These are phyloP conservation scores for Anethum foeniculum DNA, from an alignment of 140 eudicot species.

Conservation along the genomic window DNA sequence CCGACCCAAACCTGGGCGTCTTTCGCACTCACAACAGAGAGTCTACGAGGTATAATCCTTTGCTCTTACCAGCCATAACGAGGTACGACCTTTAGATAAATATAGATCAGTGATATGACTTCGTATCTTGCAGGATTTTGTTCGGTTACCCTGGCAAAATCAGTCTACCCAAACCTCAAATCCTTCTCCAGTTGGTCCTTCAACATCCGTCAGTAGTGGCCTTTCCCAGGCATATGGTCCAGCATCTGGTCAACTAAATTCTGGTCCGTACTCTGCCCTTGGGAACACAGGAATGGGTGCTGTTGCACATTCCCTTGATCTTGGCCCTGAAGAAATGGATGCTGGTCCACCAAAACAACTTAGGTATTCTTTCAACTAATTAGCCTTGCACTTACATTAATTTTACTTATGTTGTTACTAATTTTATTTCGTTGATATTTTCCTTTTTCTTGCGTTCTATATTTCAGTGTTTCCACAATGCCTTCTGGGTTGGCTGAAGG, in stretches of 20 bases:
- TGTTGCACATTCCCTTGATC: slow-evolving; percentile 57
- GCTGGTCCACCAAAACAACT: slow-evolving; percentile 37
- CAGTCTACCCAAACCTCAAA: slow-evolving; percentile 57
- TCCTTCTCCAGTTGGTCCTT: slow-evolving; percentile 51
- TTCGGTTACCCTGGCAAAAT: slow-evolving; percentile 87
- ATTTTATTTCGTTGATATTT: not conserved
- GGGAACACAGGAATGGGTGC: slow-evolving; percentile 44
- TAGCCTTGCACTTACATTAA: not conserved
- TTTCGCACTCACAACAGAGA: slow-evolving; percentile 92
- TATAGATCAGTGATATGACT: no score
- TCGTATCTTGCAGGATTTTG: slow-evolving; percentile 63
- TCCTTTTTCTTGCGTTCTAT: not conserved
- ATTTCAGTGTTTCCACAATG: slow-evolving; percentile 52
- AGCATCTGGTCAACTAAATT: slow-evolving; percentile 50
- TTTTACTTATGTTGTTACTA: not conserved
- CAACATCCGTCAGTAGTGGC: slow-evolving; percentile 46
- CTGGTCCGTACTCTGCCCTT: slow-evolving; percentile 45
- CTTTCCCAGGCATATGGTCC: slow-evolving; percentile 51
- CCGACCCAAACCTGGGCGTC: slow-evolving; percentile 92
- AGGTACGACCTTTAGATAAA: not conserved
- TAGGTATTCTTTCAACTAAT: slow-evolving; percentile 27
- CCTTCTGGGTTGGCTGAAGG: slow-evolving; percentile 38
- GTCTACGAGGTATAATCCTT: slow-evolving; percentile 72
- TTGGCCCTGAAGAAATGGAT: slow-evolving; percentile 58
- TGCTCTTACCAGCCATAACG: not conserved